Conservation (phyloP, 2,329 filamentous ascomycete genomes). For the Diaporthe caulivora region DNA sequence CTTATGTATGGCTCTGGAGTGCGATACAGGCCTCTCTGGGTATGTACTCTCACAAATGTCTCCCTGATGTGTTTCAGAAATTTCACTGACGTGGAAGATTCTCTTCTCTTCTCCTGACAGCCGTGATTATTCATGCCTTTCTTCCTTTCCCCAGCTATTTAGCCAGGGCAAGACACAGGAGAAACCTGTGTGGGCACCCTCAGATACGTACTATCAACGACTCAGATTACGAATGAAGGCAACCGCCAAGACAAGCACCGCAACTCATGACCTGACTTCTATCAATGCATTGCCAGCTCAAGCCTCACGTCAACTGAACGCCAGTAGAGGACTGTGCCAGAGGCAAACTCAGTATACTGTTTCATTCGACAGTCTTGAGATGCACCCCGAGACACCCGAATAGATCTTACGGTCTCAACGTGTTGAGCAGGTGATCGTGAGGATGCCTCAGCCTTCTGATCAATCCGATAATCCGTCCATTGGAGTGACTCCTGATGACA, state of each 20-base stretch:
- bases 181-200: slow-evolving; percentile 1
- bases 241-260: not conserved
- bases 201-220: slow-evolving; percentile 4
- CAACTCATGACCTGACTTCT: no score
- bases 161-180: not conserved
- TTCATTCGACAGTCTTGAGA: slow-evolving; percentile 10
- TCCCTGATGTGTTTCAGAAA: no score
- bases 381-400: not conserved
- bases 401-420: not conserved
- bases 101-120: not conserved
- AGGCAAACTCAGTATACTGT: not conserved
- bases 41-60: no score
- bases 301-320: not conserved
- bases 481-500: not conserved
- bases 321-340: not conserved
- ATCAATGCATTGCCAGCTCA: not conserved
- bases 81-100: not conserved
- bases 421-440: not conserved
- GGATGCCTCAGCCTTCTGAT: not conserved
- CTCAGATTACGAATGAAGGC: not conserved
- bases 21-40: not conserved
- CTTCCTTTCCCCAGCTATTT: slow-evolving; percentile 39
- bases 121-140: slow-evolving; percentile 34
- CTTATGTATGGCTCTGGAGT: slow-evolving; percentile 11
- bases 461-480: not conserved